Conservation (phyloP, 441 rosid species). For the Populus trichocarpa region DNA sequence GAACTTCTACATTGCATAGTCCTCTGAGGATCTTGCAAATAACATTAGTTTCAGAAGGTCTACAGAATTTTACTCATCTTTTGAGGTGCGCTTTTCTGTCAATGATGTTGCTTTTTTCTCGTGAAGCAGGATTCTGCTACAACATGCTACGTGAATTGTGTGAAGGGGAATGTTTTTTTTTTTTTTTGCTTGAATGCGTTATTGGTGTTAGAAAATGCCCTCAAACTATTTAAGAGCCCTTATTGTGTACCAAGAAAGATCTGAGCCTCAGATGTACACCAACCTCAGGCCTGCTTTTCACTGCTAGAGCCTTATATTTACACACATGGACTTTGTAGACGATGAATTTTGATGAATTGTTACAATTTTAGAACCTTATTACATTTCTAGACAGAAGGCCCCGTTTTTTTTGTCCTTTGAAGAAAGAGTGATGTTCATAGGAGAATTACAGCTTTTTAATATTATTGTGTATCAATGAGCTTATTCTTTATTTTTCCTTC, state of each 20-base stretch:
- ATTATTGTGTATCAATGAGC: neutral
- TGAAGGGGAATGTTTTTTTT: neutral
- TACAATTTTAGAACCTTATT: neutral
- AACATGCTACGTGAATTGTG: neutral
- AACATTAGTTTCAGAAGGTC: too few species aligned
- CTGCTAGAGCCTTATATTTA: neutral
- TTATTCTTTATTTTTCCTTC: neutral
- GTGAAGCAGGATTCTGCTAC: neutral
- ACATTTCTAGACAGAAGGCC: too few species aligned
- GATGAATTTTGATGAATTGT: neutral
- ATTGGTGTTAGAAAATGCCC: neutral
- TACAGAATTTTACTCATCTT: neutral
- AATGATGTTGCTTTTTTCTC: neutral
- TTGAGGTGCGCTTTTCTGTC: neutral
- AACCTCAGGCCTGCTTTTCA: neutral
- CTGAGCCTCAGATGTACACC: neutral
- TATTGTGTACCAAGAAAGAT: neutral
- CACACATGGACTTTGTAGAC: too few species aligned
- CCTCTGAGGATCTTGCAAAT: neutral
- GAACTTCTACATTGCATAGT: too few species aligned
- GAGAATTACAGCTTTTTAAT: neutral
- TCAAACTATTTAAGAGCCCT: neutral
- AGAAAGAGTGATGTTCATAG: neutral
- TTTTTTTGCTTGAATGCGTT: neutral
- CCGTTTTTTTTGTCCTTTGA: neutral